These are phyloP conservation scores for Hydnomerulius pinastri DNA, from an alignment of 768 basidiomycete species.

Conservation along the genomic window DNA sequence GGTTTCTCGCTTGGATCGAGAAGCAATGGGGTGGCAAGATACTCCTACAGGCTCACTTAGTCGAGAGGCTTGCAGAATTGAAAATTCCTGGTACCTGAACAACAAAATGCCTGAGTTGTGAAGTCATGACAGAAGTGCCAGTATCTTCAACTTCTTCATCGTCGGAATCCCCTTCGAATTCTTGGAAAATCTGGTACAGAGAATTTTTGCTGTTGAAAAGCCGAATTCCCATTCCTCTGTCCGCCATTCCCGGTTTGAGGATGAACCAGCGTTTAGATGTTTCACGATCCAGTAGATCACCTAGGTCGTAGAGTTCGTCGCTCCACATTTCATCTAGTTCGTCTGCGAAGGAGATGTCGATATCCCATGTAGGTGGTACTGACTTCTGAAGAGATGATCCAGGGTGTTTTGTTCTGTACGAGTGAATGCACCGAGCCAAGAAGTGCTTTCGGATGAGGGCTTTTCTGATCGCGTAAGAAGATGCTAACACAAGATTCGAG, in stretches of 20 bases:
- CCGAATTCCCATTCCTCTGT: conserved; percentile 92
- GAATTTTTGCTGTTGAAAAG: conserved; percentile 79
- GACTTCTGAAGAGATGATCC: conserved; percentile 54
- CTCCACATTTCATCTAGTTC: conserved; percentile 92
- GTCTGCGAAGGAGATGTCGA: conserved; percentile 88
- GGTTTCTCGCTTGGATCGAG: conserved; percentile 62
- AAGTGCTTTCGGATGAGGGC: conserved; percentile 94
- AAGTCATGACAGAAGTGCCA: conserved; percentile 67
- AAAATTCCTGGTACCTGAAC: conserved; percentile 65
- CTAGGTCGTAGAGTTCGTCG: conserved; percentile 92
- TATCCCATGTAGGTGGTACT: conserved; percentile 75
- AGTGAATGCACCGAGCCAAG: conserved; percentile 71
- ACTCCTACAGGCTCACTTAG: conserved; percentile 61
- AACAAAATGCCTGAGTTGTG: conserved; percentile 93
- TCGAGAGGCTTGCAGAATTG: conserved; percentile 3
- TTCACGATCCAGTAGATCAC: conserved; percentile 52
- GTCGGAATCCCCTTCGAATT: conserved; percentile 67
- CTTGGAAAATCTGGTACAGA: conserved; percentile 73
- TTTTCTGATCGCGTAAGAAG: conserved; percentile 88
- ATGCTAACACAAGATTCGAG: conserved; percentile 60
- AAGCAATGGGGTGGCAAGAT: conserved; percentile 75
- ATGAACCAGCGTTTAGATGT: conserved; percentile 77
- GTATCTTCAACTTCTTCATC: conserved; percentile 43
- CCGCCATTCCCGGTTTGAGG: conserved; percentile 96
- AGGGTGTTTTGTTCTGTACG: conserved; percentile 72